A percentile compares a stretch with the other conserved stretches of the same genome.
Evolutionary conservation across 73 alveolate species (phyloP).

Genomic region (Paramecium primaurelia): DNA sequence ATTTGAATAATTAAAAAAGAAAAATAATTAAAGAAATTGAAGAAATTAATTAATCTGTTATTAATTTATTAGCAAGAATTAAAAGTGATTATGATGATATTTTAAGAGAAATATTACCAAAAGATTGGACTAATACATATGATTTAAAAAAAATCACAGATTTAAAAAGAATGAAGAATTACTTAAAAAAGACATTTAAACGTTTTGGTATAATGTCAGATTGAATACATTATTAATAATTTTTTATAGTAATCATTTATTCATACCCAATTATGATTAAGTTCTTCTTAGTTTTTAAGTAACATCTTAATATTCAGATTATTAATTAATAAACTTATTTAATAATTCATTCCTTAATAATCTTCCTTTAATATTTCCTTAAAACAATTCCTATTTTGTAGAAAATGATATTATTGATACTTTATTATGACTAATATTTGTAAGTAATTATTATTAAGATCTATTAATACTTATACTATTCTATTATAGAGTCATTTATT

Average conservation of each 20-base stretch:
- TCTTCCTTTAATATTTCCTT: background rate
- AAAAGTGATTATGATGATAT: slow-evolving; percentile 62
- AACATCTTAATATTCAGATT: background rate
- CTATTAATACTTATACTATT: background rate
- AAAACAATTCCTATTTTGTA: background rate
- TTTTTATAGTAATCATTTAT: background rate
- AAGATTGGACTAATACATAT: slow-evolving; percentile 55
- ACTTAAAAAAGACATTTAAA: slow-evolving; percentile 54
- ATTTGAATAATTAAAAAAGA: slow-evolving; percentile 45
- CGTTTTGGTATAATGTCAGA: slow-evolving; percentile 60
- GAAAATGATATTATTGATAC: background rate
- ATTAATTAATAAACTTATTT: background rate
- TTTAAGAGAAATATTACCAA: slow-evolving; percentile 38
- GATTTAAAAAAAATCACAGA: slow-evolving; percentile 56
- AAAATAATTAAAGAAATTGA: slow-evolving; percentile 42
- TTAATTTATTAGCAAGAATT: background rate
- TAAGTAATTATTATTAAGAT: background rate
- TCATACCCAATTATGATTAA: background rate
- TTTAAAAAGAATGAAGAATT: slow-evolving; percentile 53
- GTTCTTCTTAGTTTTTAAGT: background rate
- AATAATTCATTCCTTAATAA: background rate
- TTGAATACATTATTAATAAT: background rate
- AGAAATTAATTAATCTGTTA: slow-evolving; percentile 47
- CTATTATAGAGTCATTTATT: background rate
- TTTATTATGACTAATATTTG: background rate